Percentiles rank a stretch among this genome's conserved stretches.
Conservation (phyloP, 2,329 filamentous ascomycete genomes). For the Colletotrichum musicola region DNA sequence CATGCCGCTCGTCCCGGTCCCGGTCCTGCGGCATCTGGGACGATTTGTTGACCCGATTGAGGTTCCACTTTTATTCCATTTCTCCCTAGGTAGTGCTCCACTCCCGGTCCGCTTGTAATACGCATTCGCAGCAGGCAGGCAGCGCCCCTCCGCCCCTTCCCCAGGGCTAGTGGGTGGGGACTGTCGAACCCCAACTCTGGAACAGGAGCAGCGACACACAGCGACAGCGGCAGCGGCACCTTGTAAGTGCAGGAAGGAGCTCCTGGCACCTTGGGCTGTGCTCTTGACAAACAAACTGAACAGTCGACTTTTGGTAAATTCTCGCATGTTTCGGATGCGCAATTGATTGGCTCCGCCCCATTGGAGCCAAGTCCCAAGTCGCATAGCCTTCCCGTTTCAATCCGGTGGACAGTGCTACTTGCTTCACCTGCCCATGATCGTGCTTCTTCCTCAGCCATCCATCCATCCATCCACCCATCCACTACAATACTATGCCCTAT, state of each 20-base stretch:
- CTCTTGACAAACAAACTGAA: too few species aligned
- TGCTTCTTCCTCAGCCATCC: too few species aligned
- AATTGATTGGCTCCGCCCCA: constrained; percentile 14
- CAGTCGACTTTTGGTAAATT: neutral
- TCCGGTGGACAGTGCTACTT: constrained; percentile 27
- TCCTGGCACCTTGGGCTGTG: too few species aligned
- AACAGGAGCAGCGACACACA: too few species aligned
- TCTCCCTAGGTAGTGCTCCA: neutral
- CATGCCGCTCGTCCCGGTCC: neutral
- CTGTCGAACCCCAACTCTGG: too few species aligned
- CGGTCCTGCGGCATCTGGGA: constrained; percentile 10
- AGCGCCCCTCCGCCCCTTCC: neutral
- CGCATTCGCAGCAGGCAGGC: neutral
- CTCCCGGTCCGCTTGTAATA: constrained; percentile 13
- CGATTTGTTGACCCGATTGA: constrained; percentile 22
- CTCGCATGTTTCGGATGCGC: constrained; percentile 15
- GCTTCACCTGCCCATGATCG: neutral
- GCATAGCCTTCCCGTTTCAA: constrained; percentile 35
- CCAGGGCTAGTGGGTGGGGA: neutral
- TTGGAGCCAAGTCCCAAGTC: constrained; percentile 1
- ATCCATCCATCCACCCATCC: too few species aligned
- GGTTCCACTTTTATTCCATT: neutral
- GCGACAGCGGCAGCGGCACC: neutral
- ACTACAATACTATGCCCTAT: too few species aligned
- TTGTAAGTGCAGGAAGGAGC: neutral